Evolutionary conservation across 257 asterid genomes (phyloP).

Genomic region (Pogostemon cablin): DNA sequence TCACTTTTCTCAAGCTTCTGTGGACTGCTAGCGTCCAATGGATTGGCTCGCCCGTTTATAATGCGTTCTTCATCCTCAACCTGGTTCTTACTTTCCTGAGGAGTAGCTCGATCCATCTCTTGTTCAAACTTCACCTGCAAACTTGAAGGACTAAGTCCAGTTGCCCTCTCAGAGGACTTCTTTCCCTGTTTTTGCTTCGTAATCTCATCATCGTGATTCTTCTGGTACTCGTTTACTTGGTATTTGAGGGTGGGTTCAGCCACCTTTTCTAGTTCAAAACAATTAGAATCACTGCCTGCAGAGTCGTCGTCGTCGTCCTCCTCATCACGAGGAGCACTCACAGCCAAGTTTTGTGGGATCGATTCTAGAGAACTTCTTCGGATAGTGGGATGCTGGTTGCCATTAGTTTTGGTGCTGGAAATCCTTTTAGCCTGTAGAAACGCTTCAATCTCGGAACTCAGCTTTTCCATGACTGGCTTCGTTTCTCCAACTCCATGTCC

Average conservation of each 20-base stretch:
- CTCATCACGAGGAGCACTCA: too few species aligned
- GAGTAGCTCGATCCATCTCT: constrained; percentile 50
- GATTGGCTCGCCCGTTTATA: constrained; percentile 35
- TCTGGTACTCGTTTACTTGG: constrained; percentile 34
- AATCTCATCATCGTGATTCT: constrained; percentile 32
- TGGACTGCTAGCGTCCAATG: constrained; percentile 46
- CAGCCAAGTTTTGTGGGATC: constrained; percentile 67
- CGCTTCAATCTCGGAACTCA: constrained; percentile 77
- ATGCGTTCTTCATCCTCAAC: constrained; percentile 36
- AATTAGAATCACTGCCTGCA: constrained; percentile 74
- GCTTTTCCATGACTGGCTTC: constrained; percentile 49
- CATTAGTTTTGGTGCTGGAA: constrained; percentile 25
- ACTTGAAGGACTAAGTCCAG: constrained; percentile 38
- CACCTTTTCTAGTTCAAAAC: constrained; percentile 69
- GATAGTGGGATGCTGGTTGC: constrained; percentile 36
- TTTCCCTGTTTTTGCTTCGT: constrained; percentile 45
- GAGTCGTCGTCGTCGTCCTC: too few species aligned
- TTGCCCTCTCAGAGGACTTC: constrained; percentile 49
- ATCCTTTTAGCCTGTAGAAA: constrained; percentile 54
- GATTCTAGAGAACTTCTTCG: constrained; percentile 69
- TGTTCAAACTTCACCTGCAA: constrained; percentile 75
- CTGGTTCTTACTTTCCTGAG: constrained; percentile 38
- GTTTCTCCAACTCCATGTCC: constrained; percentile 40
- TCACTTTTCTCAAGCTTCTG: constrained; percentile 52
- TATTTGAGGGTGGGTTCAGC: constrained; percentile 43